A percentile compares a stretch with the other conserved stretches of the same genome.
phyloP scores from a whole-genome alignment of 2,329 filamentous ascomycete genomes.

The Apiospora malaysiana region DNA sequence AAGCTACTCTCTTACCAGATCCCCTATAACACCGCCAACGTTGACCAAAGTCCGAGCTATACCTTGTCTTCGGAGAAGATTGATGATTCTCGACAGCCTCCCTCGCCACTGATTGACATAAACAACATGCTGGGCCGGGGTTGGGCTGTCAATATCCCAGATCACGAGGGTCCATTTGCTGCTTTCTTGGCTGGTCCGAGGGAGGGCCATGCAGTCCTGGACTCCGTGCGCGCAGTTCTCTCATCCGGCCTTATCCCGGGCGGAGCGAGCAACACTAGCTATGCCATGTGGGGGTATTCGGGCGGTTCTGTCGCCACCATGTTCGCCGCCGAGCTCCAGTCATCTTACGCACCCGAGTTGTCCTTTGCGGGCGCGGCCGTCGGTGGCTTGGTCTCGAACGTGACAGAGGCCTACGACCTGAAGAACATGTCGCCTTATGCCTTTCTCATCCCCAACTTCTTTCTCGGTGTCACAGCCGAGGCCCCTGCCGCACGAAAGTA shows the following conservation, averaged over 20 bases:
- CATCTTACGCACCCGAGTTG: slow-evolving; percentile 20
- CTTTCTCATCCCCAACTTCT: too few relatives aligned
- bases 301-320: slow-evolving; percentile 48
- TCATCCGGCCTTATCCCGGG: slow-evolving; percentile 12
- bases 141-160: slow-evolving; percentile 52
- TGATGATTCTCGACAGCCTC: too few relatives aligned
- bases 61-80: slow-evolving; percentile 34
- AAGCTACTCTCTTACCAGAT: slow-evolving; percentile 49
- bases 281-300: slow-evolving; percentile 59
- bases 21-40: slow-evolving; percentile 44
- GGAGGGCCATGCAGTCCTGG: slow-evolving; percentile 49
- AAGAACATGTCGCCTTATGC: too few relatives aligned
- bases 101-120: slow-evolving; percentile 29
- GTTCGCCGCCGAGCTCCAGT: slow-evolving; percentile 22
- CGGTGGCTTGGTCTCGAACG: slow-evolving; percentile 4
- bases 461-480: too few relatives aligned
- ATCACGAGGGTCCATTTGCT: slow-evolving; percentile 50
- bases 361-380: slow-evolving; percentile 4
- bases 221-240: slow-evolving; percentile 47
- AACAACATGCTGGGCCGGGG: slow-evolving; percentile 44
- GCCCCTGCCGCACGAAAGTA: too few relatives aligned
- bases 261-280: slow-evolving; percentile 28
- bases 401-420: neutral
- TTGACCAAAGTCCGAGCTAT: slow-evolving; percentile 47
- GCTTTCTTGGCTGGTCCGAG: slow-evolving; percentile 34